Percentiles rank a stretch among this genome's conserved stretches.
phyloP scores from a whole-genome alignment of 495 filamentous ascomycete species.

The Penicillium pancosmium region DNA sequence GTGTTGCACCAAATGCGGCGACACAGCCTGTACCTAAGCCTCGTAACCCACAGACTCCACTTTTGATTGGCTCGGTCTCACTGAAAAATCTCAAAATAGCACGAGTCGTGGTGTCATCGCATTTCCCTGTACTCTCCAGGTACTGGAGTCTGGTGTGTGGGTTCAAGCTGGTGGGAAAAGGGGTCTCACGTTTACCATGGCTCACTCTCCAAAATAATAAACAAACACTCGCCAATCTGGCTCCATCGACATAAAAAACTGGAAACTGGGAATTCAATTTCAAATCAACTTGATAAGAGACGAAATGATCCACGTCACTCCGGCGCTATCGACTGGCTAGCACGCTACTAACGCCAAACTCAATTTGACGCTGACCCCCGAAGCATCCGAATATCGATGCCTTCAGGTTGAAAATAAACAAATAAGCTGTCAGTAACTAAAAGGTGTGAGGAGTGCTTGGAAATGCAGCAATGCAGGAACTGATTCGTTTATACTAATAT shows the following conservation, averaged over 20 bases:
- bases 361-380: neutral
- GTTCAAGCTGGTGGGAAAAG: neutral
- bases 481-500: too few relatives aligned
- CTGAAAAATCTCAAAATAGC: conserved; percentile 23
- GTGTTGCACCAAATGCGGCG: neutral
- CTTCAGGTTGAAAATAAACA: too few relatives aligned
- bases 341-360: neutral
- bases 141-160: neutral
- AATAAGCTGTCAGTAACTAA: too few relatives aligned
- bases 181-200: neutral
- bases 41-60: neutral
- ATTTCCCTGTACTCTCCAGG: neutral
- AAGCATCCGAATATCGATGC: neutral
- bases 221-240: neutral
- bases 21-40: neutral
- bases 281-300: neutral
- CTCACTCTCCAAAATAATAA: neutral
- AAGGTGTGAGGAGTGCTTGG: too few relatives aligned
- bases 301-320: neutral
- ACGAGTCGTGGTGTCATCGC: conserved; percentile 22
- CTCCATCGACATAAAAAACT: neutral
- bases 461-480: too few relatives aligned
- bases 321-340: neutral
- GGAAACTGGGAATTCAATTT: neutral
- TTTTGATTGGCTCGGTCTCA: conserved; percentile 22